Percentiles rank a stretch among this genome's conserved stretches.
phyloP scores from a whole-genome alignment of 225 moss, liverwort and hornwort genomes.

The Pseudisothecium myosuroides region DNA sequence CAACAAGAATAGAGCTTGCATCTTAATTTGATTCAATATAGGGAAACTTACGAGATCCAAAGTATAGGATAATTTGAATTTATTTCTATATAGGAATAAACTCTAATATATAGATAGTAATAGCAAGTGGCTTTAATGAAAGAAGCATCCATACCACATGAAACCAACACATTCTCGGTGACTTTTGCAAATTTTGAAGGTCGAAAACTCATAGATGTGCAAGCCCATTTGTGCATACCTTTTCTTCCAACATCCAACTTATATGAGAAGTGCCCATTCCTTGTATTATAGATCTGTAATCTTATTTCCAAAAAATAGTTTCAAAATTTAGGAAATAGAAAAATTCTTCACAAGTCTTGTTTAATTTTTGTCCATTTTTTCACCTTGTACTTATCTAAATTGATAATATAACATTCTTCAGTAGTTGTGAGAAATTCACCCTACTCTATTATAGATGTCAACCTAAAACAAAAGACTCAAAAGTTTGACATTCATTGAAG shows the following conservation, averaged over 20 bases:
- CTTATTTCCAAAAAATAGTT: too few species aligned
- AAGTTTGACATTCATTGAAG: not conserved
- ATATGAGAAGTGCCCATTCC: constrained; percentile 18
- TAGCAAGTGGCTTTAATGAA: not conserved
- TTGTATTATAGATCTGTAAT: constrained; percentile 34
- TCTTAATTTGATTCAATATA: not conserved
- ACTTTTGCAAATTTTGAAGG: constrained; percentile 39
- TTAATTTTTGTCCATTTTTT: not conserved
- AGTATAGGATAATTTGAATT: too few species aligned
- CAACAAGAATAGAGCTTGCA: rapidly evolving
- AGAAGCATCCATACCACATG: constrained; percentile 33
- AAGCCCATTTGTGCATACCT: constrained; percentile 38
- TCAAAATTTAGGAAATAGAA: too few species aligned
- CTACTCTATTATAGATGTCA: not conserved
- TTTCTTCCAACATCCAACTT: constrained; percentile 48
- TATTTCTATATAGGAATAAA: not conserved
- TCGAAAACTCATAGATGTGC: constrained; percentile 46
- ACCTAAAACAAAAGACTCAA: not conserved
- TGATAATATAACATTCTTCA: not conserved
- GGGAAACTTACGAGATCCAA: rapidly evolving
- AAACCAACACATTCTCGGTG: constrained; percentile 50
- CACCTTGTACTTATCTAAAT: not conserved
- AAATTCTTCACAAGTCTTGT: too few species aligned
- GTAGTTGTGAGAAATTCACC: not conserved
- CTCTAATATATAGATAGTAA: not conserved